phyloP scores from a whole-genome alignment of 768 basidiomycete species.

The Kwoniella shandongensis region DNA sequence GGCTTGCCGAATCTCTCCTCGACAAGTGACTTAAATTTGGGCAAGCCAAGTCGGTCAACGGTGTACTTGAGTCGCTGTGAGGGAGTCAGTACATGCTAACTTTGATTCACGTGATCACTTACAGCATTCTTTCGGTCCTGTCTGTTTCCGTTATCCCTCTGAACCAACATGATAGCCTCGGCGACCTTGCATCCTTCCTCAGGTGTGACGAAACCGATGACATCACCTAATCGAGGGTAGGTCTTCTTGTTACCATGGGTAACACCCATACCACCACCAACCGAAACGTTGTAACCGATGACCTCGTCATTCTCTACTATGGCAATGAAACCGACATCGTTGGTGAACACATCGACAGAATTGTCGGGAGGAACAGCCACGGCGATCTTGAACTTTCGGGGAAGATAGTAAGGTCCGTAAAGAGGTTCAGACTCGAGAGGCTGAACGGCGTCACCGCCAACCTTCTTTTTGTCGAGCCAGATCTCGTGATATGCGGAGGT shows the following conservation, averaged over 20 bases:
- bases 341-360: constrained; percentile 88
- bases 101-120: constrained; percentile 53
- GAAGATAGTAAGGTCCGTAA: constrained; percentile 97
- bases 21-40: constrained; percentile 81
- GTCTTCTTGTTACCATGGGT: constrained; percentile 99
- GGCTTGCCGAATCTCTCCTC: constrained; percentile 81
- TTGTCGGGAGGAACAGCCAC: constrained; percentile 95
- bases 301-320: constrained; percentile 76
- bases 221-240: constrained; percentile 81
- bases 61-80: constrained; percentile 85
- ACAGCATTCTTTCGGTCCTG: constrained; percentile 66
- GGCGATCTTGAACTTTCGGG: constrained; percentile 95
- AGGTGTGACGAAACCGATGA: constrained; percentile 88
- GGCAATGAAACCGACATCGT: constrained; percentile 92
- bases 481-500: constrained; percentile 98
- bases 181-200: constrained; percentile 84
- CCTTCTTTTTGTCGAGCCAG: constrained; percentile 96
- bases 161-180: constrained; percentile 88
- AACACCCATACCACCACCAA: constrained; percentile 99
- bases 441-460: constrained; percentile 88
- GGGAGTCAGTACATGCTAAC: too few species aligned
- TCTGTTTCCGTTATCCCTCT: constrained; percentile 94
- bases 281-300: constrained; percentile 86
- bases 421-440: constrained; percentile 79
- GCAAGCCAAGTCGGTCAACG: constrained; percentile 71